phyloP scores from a whole-genome alignment of 768 basidiomycete species.

The Porpolomopsis calyptriformis region DNA sequence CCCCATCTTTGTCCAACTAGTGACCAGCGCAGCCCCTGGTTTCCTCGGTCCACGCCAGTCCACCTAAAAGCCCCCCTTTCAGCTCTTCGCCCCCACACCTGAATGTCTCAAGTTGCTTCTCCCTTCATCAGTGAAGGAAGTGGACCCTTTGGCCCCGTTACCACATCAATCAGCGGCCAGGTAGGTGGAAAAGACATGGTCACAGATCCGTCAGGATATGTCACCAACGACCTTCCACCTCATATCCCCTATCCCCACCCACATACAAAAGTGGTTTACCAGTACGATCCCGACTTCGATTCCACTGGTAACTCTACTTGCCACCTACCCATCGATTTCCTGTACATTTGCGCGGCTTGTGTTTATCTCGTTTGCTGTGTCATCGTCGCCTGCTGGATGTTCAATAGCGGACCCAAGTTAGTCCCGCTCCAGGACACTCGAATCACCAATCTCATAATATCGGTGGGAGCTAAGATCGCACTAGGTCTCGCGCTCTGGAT shows the following conservation, averaged over 20 bases:
- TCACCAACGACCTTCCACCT: too few relatives aligned
- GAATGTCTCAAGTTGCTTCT: too few relatives aligned
- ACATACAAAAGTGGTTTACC: neutral
- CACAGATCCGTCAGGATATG: too few relatives aligned
- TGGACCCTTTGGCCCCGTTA: too few relatives aligned
- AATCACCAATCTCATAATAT: conserved; percentile 1
- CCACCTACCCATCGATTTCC: neutral
- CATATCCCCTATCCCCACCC: neutral
- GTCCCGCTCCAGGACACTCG: conserved; percentile 4
- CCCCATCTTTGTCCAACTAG: too few relatives aligned
- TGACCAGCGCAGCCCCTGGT: too few relatives aligned
- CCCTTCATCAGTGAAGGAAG: too few relatives aligned
- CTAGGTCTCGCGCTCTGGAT: conserved; percentile 3
- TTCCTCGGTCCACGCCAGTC: too few relatives aligned
- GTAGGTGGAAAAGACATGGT: too few relatives aligned
- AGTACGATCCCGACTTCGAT: neutral
- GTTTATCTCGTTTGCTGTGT: neutral
- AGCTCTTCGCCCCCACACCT: too few relatives aligned
- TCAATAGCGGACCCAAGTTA: conserved; percentile 1
- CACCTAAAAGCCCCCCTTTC: too few relatives aligned
- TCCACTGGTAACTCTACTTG: neutral
- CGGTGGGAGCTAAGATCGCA: neutral
- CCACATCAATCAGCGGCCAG: too few relatives aligned
- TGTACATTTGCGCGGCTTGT: neutral
- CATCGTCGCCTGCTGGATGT: conserved; percentile 1